Evolutionary conservation across 306 rosid species (phyloP).

Genomic region (Echinosophora koreensis): DNA sequence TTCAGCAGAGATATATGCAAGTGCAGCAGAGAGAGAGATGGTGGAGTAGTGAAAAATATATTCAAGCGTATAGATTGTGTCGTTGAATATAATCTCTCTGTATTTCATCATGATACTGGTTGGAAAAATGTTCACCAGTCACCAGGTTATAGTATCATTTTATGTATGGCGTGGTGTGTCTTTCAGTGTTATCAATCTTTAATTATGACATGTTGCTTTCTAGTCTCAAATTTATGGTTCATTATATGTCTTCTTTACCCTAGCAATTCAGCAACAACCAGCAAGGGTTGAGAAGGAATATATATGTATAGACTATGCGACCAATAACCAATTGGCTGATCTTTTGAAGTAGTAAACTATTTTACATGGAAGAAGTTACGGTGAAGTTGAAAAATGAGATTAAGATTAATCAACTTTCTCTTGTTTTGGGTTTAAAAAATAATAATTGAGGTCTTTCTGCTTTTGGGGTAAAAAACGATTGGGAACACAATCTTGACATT

Average conservation of each 20-base stretch:
- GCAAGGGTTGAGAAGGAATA: background rate
- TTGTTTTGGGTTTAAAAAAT: conserved; percentile 8
- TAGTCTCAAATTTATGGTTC: conserved; percentile 16
- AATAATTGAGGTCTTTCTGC: background rate
- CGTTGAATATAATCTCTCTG: conserved; percentile 42
- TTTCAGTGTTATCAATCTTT: conserved; percentile 2
- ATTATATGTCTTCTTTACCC: background rate
- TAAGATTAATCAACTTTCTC: conserved; percentile 2
- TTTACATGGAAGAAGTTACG: conserved; percentile 2
- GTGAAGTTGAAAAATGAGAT: background rate
- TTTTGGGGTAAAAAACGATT: background rate
- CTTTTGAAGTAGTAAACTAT: background rate
- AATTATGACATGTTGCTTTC: conserved; percentile 25
- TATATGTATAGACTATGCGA: background rate
- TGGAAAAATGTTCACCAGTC: conserved; percentile 44
- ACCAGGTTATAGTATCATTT: conserved; percentile 49
- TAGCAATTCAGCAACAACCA: conserved; percentile 11
- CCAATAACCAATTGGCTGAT: background rate
- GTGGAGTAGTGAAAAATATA: background rate
- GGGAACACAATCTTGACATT: background rate
- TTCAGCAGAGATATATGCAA: conserved; percentile 44
- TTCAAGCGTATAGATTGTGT: conserved; percentile 39
- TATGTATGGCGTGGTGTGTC: background rate
- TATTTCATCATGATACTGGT: conserved; percentile 42
- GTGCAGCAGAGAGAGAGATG: conserved; percentile 35